Conservation (phyloP, 768 basidiomycete species). For the Termitomyces sp. region DNA sequence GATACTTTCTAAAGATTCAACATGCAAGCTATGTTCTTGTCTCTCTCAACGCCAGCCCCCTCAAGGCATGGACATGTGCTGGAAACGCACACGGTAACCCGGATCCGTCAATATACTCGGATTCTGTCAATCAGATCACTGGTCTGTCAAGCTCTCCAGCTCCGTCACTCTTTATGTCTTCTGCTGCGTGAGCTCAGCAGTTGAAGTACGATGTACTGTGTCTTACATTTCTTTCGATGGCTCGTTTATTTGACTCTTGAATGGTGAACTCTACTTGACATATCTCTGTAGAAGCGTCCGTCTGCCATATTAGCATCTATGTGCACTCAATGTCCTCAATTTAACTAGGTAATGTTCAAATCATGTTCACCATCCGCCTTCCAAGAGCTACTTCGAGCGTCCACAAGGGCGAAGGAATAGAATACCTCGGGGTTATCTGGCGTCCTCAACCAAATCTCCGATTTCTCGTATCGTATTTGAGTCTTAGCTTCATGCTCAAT, state of each 20-base stretch:
- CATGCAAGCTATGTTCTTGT: neutral
- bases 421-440: neutral
- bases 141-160: neutral
- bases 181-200: too few species aligned
- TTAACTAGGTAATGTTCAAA: neutral
- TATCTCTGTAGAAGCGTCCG: neutral
- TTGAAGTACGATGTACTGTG: neutral
- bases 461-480: neutral
- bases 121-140: neutral
- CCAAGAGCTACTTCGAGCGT: neutral
- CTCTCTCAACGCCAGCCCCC: neutral
- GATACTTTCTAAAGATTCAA: neutral
- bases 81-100: neutral
- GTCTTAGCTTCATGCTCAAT: neutral
- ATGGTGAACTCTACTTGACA: neutral
- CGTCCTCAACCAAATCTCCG: neutral
- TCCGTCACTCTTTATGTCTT: neutral
- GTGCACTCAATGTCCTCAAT: neutral
- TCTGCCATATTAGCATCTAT: neutral
- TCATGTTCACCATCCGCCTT: neutral
- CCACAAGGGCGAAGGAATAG: neutral
- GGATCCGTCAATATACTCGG: neutral
- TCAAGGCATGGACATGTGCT: neutral
- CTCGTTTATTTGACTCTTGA: neutral
- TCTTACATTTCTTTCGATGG: neutral